Evolutionary conservation across 177 flowering plant species (phyloP).

Genomic region (Vitis hybrid): DNA sequence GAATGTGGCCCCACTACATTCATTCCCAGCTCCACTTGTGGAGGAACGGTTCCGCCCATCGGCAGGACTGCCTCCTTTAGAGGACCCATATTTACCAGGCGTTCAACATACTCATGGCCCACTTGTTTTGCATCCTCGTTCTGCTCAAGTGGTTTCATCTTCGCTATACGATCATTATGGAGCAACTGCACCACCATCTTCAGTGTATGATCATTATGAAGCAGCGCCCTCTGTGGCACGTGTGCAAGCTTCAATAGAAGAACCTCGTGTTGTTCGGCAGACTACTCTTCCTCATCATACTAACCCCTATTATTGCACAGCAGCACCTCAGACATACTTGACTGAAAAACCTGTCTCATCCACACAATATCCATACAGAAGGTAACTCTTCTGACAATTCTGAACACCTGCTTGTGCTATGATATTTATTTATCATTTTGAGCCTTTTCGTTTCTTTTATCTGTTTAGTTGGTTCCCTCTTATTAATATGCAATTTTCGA

Average conservation of each 20-base stretch:
- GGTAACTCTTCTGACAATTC: slow-evolving; percentile 8
- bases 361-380: slow-evolving; percentile 17
- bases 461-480: not conserved
- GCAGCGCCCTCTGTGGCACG: not conserved
- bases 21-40: no score
- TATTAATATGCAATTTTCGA: not conserved
- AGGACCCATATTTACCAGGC: not conserved
- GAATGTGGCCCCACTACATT: not conserved
- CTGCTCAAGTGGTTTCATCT: slow-evolving; percentile 9
- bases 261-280: slow-evolving; percentile 1
- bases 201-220: not conserved
- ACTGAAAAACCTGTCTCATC: slow-evolving; percentile 7
- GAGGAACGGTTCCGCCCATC: no score
- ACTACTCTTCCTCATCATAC: slow-evolving; percentile 5
- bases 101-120: slow-evolving; percentile 5
- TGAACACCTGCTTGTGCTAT: not conserved
- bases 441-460: not conserved
- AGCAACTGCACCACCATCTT: no score
- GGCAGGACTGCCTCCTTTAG: no score
- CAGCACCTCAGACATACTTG: slow-evolving; percentile 14
- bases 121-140: slow-evolving; percentile 7
- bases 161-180: no score
- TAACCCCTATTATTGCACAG: slow-evolving; percentile 8
- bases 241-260: not conserved
- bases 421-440: no score